Evolutionary conservation across 2,329 filamentous ascomycete species (phyloP), one percentile per base, ranked within the genome.

Genomic region (Dactylellina drechsleri): DNA sequence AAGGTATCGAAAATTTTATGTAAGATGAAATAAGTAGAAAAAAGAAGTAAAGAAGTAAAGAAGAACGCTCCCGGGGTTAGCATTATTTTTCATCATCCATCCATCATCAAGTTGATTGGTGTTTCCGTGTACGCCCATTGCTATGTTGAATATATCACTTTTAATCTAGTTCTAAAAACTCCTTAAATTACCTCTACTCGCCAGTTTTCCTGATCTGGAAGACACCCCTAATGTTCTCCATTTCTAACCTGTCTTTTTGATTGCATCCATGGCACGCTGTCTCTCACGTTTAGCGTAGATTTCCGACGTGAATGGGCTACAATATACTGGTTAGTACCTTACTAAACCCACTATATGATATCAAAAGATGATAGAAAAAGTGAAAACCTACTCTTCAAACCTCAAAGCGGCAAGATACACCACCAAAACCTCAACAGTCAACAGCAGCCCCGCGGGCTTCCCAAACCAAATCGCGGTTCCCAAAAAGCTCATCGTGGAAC

Each of bases 401-500:
- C 64, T 76, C 68, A 79, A 66, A 26, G 78, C 77, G 15, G 77
- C 60, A 47, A 77, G 47, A 60, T 79, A 79, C n/a, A 79, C 68
- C 50, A 78, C 59, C 50, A 76, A 68, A 1, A 79, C 79, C 58
- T 76, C 62, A 15, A 68, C 23, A 1, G 78, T 78, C 50, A 78
- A 58, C 59, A 94, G 80, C 43, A 98, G 78, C 0, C 95, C 95
- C 0, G 94, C 95, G 0, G 93, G 93, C 84, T 93, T 95, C 66
- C 92, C 93, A 80, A 89, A 92, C 81, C 92, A 88, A 70, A 99
- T 83, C 4, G 94, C 92, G 1, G 91, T 91, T 23, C 92, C 95
- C 68, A 98, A 83, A 83, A 99, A 99, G 83, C 91, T 94, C 86
- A 96, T 86, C 23, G 94, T 95, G 76, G 90, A 92, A 71, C 95